Conservation (phyloP, 2,329 filamentous ascomycete genomes). For the Pseudogymnoascus sp. region DNA sequence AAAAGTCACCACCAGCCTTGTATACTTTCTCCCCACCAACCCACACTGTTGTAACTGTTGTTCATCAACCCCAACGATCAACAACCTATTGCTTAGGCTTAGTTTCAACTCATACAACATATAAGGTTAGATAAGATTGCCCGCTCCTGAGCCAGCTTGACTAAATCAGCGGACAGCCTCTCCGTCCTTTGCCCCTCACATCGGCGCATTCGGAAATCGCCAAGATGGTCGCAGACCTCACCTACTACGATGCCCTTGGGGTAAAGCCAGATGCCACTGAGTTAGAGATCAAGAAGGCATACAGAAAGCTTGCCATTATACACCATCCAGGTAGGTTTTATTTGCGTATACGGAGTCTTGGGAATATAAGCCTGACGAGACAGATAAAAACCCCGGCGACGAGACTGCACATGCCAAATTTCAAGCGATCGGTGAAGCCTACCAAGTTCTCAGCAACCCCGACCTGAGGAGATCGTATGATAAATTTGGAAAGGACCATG, state of each 20-base stretch:
- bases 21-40: conserved; percentile 6
- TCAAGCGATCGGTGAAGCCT: conserved; percentile 71
- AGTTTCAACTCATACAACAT: background rate
- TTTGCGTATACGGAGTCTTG: conserved; percentile 8
- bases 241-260: conserved; percentile 80
- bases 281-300: conserved; percentile 94
- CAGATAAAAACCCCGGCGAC: conserved; percentile 97
- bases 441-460: conserved; percentile 76
- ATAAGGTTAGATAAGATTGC: background rate
- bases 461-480: conserved; percentile 89
- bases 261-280: conserved; percentile 79
- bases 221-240: conserved; percentile 75
- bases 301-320: conserved; percentile 87
- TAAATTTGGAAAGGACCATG: conserved; percentile 92
- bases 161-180: background rate
- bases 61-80: background rate
- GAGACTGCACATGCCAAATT: conserved; percentile 91
- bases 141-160: background rate
- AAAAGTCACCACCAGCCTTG: conserved; percentile 6
- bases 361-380: conserved; percentile 15
- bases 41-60: background rate
- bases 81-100: background rate
- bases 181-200: background rate
- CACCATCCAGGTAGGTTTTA: conserved; percentile 49
- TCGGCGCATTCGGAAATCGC: conserved; percentile 7